Evolutionary conservation across 108 stramenopile genomes (phyloP).

Genomic region (Fragilaria radians): DNA sequence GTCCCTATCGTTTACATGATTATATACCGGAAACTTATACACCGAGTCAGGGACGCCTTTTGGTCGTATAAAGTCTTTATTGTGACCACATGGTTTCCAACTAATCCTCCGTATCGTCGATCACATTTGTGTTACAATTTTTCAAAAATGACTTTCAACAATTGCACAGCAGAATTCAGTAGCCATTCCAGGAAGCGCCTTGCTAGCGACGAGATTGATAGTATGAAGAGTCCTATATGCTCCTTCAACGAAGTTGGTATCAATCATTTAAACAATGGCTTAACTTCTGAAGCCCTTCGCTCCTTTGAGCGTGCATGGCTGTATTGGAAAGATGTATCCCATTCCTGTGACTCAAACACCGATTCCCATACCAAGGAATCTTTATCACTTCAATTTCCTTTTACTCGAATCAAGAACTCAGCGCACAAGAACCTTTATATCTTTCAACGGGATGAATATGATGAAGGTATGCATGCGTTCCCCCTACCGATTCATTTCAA

Average conservation of each 20-base stretch:
- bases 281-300: neutral
- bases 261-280: neutral
- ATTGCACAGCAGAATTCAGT: no score
- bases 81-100: no score
- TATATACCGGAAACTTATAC: no score
- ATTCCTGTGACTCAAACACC: neutral
- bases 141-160: no score
- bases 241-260: neutral
- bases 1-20: no score
- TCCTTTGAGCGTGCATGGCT: neutral
- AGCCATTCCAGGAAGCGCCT: no score
- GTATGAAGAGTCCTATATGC: no score
- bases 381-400: neutral
- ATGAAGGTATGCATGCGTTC: constrained; percentile 12
- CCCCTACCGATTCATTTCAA: constrained; percentile 4
- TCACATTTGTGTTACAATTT: no score
- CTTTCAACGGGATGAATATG: constrained; percentile 34
- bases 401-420: neutral
- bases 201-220: no score
- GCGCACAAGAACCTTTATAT: constrained; percentile 21
- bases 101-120: no score
- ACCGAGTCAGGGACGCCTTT: no score
- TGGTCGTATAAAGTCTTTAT: no score
- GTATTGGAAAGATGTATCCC: neutral
- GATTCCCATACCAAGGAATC: neutral